Evolutionary conservation across 139 green algal species (phyloP).

Genomic region (Ettlia oleoabundans): DNA sequence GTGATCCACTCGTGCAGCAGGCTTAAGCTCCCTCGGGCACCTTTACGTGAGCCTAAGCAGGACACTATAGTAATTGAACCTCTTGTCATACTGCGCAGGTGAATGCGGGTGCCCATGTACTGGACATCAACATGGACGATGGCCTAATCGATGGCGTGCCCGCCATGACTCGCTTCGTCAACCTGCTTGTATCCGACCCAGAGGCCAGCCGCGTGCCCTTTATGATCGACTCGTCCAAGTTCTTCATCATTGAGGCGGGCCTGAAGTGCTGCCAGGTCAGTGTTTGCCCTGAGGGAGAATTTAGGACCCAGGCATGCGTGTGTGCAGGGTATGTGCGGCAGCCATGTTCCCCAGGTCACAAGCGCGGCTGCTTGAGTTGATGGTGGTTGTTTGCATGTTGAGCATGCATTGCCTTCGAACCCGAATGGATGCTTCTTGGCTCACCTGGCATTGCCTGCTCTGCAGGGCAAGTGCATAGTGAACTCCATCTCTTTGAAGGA

Average conservation of each 20-base stretch:
- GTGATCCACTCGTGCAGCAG: not conserved
- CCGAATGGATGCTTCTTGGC: not conserved
- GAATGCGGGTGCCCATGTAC: slow-evolving; percentile 85
- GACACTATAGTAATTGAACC: too few species aligned
- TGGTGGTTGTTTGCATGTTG: too few species aligned
- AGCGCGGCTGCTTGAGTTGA: too few species aligned
- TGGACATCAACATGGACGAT: slow-evolving; percentile 99
- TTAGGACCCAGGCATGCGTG: too few species aligned
- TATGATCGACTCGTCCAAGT: slow-evolving; percentile 99
- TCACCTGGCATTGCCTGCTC: not conserved
- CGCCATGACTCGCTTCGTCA: slow-evolving; percentile 97
- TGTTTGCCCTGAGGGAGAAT: too few species aligned
- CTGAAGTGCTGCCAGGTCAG: slow-evolving; percentile 94
- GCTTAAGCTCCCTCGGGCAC: too few species aligned
- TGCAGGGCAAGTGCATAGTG: slow-evolving; percentile 96
- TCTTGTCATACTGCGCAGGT: too few species aligned
- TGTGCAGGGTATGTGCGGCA: too few species aligned
- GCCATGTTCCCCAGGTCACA: too few species aligned
- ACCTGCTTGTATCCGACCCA: slow-evolving; percentile 95
- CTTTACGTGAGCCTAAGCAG: too few species aligned
- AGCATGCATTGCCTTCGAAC: too few species aligned
- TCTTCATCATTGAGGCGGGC: slow-evolving; percentile 96
- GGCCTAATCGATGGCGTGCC: slow-evolving; percentile 94
- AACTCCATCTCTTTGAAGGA: slow-evolving; percentile 99
- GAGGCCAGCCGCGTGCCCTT: slow-evolving; percentile 95